Evolutionary conservation across 148 eudicot species (phyloP).

Genomic region (Pouteria glomerata): DNA sequence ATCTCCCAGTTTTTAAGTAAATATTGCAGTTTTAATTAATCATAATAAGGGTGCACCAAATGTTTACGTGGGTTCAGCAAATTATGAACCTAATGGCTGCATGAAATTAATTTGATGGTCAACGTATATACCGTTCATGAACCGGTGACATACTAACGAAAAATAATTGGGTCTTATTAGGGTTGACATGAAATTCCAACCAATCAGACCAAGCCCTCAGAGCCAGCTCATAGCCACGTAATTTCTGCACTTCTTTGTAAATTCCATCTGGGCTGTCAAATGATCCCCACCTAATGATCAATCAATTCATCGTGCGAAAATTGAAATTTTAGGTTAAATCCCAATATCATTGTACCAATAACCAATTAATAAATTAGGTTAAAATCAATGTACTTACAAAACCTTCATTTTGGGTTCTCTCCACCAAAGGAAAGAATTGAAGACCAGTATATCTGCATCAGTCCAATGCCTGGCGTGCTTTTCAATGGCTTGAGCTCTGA

Average conservation of each 20-base stretch:
- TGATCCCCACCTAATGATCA: constrained; percentile 23
- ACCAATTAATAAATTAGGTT: neutral
- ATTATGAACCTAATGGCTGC: neutral
- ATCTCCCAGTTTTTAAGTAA: neutral
- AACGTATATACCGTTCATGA: constrained; percentile 14
- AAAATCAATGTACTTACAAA: constrained; percentile 15
- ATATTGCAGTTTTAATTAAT: too few species aligned
- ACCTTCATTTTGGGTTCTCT: constrained; percentile 15
- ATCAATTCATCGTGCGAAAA: neutral
- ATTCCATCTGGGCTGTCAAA: constrained; percentile 19
- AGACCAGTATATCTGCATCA: constrained; percentile 10
- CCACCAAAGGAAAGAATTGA: constrained; percentile 27
- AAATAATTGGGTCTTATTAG: constrained; percentile 16
- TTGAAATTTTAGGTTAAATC: neutral
- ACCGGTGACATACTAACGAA: constrained; percentile 22
- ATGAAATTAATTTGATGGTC: neutral
- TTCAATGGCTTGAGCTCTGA: constrained; percentile 12
- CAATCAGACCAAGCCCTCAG: constrained; percentile 26
- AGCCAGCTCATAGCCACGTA: constrained; percentile 17
- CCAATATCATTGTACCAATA: neutral
- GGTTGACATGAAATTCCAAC: constrained; percentile 21
- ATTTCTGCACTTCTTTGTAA: constrained; percentile 15
- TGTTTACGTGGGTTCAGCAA: too few species aligned
- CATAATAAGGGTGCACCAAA: too few species aligned
- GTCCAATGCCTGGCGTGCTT: constrained; percentile 16